Evolutionary conservation across 2,329 filamentous ascomycete genomes (phyloP).

Genomic region (Penicillium fuscoglaucum): DNA sequence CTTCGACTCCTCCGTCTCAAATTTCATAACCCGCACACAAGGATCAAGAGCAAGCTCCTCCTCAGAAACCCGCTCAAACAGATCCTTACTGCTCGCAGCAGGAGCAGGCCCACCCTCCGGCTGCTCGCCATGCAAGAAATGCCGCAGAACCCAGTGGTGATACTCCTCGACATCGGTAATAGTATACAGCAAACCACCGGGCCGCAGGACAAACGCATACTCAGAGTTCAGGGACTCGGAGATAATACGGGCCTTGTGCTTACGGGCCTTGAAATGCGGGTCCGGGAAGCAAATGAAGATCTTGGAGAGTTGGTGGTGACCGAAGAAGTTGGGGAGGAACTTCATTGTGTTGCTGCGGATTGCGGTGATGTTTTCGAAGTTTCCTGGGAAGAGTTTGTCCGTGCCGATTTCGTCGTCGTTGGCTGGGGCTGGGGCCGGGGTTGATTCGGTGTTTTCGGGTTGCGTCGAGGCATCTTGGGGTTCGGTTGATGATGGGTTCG

Average conservation of each 20-base stretch:
- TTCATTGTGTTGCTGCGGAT: constrained; percentile 97
- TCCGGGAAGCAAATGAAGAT: constrained; percentile 99
- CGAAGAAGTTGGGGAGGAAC: constrained; percentile 97
- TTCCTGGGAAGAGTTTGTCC: constrained; percentile 33
- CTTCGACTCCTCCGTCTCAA: constrained; percentile 94
- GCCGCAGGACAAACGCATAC: constrained; percentile 82
- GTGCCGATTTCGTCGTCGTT: constrained; percentile 24
- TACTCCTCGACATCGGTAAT: constrained; percentile 97
- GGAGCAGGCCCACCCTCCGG: constrained; percentile 70
- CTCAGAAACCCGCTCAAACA: constrained; percentile 72
- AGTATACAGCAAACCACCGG: constrained; percentile 87
- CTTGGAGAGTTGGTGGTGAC: constrained; percentile 74
- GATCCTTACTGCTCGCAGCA: constrained; percentile 59
- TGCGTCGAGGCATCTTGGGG: not conserved
- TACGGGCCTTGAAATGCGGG: constrained; percentile 94
- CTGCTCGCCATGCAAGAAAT: constrained; percentile 64
- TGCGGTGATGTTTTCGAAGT: constrained; percentile 85
- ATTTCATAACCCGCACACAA: constrained; percentile 64
- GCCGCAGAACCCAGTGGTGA: constrained; percentile 87
- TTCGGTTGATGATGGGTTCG: constrained; percentile 12
- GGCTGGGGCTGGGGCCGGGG: constrained; percentile 4
- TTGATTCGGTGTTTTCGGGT: not conserved
- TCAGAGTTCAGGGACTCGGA: constrained; percentile 85
- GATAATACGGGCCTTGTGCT: constrained; percentile 96
- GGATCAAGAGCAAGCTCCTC: constrained; percentile 55